These are phyloP conservation scores for Crotalaria pallida DNA, from an alignment of 306 rosid genomes.

Conservation along the genomic window DNA sequence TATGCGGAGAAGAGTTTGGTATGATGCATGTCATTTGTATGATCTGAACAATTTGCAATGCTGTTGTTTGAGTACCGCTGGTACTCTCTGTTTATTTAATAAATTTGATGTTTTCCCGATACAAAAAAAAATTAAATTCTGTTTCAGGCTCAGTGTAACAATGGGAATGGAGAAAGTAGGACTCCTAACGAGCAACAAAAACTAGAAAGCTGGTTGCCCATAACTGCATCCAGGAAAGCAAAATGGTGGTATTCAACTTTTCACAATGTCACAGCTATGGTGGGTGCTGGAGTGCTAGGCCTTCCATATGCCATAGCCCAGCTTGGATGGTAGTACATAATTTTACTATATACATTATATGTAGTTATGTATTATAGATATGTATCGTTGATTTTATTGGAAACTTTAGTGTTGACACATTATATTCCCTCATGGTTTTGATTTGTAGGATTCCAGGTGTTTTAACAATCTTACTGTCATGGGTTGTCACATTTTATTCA, in stretches of 20 bases:
- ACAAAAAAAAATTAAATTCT: too few species aligned
- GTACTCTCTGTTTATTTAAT: too few species aligned
- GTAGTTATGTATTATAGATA: too few species aligned
- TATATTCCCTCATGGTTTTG: background rate
- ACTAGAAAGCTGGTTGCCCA: conserved; percentile 20
- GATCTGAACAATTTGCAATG: too few species aligned
- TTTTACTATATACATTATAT: too few species aligned
- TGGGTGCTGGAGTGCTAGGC: conserved; percentile 40
- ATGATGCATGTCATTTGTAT: too few species aligned
- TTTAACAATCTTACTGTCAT: conserved; percentile 26
- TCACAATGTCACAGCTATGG: conserved; percentile 51
- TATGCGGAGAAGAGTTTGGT: too few species aligned
- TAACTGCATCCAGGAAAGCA: conserved; percentile 22
- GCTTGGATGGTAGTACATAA: conserved; percentile 48
- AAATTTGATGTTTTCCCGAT: too few species aligned
- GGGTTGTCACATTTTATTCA: conserved; percentile 59
- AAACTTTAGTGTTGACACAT: background rate
- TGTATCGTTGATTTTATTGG: background rate
- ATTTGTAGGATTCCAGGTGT: conserved; percentile 47
- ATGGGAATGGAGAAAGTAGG: background rate
- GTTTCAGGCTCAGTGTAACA: background rate
- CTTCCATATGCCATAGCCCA: conserved; percentile 38
- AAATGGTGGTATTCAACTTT: conserved; percentile 48
- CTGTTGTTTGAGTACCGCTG: too few species aligned
- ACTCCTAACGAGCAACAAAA: background rate